Conservation (phyloP, 2,329 filamentous ascomycete species). For the Aureobasidium subglaciale region DNA sequence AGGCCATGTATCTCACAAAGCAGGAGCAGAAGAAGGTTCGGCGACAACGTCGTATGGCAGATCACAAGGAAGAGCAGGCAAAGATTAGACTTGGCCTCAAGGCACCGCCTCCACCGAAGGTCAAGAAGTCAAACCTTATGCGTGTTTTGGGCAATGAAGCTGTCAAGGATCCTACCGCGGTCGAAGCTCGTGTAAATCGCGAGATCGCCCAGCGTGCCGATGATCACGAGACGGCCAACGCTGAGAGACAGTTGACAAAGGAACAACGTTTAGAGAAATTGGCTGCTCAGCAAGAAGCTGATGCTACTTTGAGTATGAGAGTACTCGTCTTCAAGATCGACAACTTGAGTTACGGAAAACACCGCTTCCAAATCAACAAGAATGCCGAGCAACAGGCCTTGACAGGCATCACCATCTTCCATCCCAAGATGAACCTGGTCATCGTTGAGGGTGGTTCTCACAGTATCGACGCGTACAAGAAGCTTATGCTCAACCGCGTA, state of each 20-base stretch:
- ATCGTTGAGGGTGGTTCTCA: conserved; percentile 86
- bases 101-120: conserved; percentile 85
- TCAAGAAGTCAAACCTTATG: conserved; percentile 98
- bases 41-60: conserved; percentile 81
- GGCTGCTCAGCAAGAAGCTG: conserved; percentile 72
- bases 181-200: conserved; percentile 86
- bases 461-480: conserved; percentile 77
- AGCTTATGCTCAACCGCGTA: conserved; percentile 87
- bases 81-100: conserved; percentile 89
- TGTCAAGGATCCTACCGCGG: conserved; percentile 93
- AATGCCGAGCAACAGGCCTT: conserved; percentile 86
- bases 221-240: conserved; percentile 71
- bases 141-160: conserved; percentile 85
- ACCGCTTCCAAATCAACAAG: conserved; percentile 85
- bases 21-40: conserved; percentile 89
- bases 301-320: conserved; percentile 78
- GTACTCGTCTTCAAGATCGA: conserved; percentile 84
- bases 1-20: conserved; percentile 85
- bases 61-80: conserved; percentile 91
- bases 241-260: conserved; percentile 79
- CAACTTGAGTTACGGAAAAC: conserved; percentile 80
- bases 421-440: conserved; percentile 81
- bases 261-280: conserved; percentile 84
- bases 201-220: conserved; percentile 83
- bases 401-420: conserved; percentile 84